phyloP scores from a whole-genome alignment of 169 alveolate genomes.

The Ichthyophthirius multifiliis region DNA sequence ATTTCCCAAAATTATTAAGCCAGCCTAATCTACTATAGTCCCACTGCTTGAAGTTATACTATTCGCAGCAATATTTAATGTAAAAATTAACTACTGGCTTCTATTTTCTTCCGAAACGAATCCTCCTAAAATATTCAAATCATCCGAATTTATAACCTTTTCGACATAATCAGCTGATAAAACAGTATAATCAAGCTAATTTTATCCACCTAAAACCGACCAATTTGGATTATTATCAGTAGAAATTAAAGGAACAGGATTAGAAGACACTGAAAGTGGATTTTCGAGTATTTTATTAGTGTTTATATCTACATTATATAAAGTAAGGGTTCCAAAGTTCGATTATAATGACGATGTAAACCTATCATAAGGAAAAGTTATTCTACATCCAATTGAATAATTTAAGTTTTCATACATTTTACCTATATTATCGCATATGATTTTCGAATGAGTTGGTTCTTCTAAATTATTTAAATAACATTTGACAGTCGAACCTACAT shows the following conservation, averaged over 20 bases:
- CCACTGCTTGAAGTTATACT: neutral
- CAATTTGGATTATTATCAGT: slow-evolving; percentile 30
- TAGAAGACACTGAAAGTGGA: neutral
- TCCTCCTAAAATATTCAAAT: neutral
- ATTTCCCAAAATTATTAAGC: slow-evolving; percentile 5
- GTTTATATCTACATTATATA: neutral
- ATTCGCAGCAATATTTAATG: slow-evolving; percentile 8
- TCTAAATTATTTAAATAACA: neutral
- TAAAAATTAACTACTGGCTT: neutral
- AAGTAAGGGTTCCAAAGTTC: slow-evolving; percentile 24
- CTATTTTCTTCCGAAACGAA: slow-evolving; percentile 6
- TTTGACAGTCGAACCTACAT: neutral
- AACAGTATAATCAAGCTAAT: slow-evolving; percentile 19
- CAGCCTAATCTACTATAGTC: slow-evolving; percentile 22
- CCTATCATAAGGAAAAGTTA: slow-evolving; percentile 32
- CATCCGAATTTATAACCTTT: neutral
- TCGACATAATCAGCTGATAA: slow-evolving; percentile 2
- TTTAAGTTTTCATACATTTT: neutral
- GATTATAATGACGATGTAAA: slow-evolving; percentile 18
- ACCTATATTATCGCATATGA: slow-evolving; percentile 22
- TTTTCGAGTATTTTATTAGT: neutral
- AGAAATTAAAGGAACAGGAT: slow-evolving; percentile 10
- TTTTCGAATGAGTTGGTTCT: neutral
- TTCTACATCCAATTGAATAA: slow-evolving; percentile 25
- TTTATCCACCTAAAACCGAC: neutral